Evolutionary conservation across 2,329 filamentous ascomycete species (phyloP), one percentile per base, ranked within the genome.

Genomic region (Lasiodiplodia sp.): DNA sequence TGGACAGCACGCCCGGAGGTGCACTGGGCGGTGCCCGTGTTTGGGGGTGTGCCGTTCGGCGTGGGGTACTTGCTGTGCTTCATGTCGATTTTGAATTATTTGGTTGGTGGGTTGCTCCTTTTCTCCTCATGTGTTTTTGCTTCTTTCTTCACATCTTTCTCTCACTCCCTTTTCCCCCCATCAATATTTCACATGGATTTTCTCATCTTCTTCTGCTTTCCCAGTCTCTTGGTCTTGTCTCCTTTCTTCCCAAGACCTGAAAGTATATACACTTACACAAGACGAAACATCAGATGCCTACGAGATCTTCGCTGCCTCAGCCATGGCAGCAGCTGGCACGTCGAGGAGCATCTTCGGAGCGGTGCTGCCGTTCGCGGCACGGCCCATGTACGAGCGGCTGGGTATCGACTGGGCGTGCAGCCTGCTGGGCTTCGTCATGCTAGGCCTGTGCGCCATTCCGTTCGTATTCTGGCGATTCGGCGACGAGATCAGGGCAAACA

Each of bases 291-390:
- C 28, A 37, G 83, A 86, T 68, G 90, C 91, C 25, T 94, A 94
- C 79, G 90, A 91, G 66, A 79, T 88, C 31, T 93, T 92, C 77
- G 91, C 91, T 31, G 92, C 92, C 57, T 90, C 87, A 69, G 93
- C 93, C 4, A 85, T 97, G 78, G 93, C 94, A 14, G 93, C 93
- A 55, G 96, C 97, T 75, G 91, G 90, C 57, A 92, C 96, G 77
- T 87, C 91, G 68, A 87, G 94, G 66, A 93, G 90, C 71, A 84
- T 86, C 23, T 96, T 96, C 82, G 94, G 91, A 69, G 93, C 92
- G 0, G 77, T 82, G 2, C 66, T 84, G 25, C 83, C 83, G 10
- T 85, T 85, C 71, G 83, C 82, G 0, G 80, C 82, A 34, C 75
- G 74, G 58, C 82, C 83, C 0, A 81, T 94, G 89, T 95, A 93